These are phyloP conservation scores for Citrus hindsii DNA, from an alignment of 345 rosid genomes.

Conservation along the genomic window DNA sequence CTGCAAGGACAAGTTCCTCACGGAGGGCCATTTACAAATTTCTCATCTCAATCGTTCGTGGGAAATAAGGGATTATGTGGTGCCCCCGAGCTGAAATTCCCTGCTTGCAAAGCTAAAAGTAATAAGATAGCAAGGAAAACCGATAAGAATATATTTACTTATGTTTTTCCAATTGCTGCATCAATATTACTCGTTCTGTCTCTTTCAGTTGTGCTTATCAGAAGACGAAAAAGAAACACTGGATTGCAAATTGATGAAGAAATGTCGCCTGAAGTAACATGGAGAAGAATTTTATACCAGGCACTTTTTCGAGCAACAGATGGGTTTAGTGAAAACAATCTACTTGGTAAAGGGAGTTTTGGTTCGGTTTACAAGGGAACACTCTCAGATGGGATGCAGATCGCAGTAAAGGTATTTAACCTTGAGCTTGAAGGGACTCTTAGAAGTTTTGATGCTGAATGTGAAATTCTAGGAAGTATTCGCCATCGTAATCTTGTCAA, in stretches of 20 bases:
- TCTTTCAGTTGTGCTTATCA: neutral
- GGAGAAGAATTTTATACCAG: neutral
- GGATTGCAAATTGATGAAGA: neutral
- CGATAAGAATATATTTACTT: neutral
- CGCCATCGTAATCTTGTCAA: slow-evolving; percentile 7
- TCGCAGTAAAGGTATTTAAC: slow-evolving; percentile 4
- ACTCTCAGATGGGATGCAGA: neutral
- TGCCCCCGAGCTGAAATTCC: neutral
- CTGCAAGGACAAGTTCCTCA: slow-evolving; percentile 16
- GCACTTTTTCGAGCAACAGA: neutral
- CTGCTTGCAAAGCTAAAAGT: neutral
- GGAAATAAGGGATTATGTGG: slow-evolving; percentile 15
- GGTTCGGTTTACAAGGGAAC: slow-evolving; percentile 7
- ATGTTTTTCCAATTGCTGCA: neutral
- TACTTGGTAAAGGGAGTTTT: slow-evolving; percentile 9
- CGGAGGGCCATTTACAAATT: slow-evolving; percentile 7
- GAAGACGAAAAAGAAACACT: neutral
- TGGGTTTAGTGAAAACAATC: neutral
- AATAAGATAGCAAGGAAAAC: neutral
- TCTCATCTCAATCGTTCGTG: slow-evolving; percentile 4
- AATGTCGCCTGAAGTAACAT: neutral
- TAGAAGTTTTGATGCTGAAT: slow-evolving; percentile 7
- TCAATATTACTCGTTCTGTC: neutral
- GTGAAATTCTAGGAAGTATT: neutral
- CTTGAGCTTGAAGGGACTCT: neutral